Conservation (phyloP, 805 yeast species). For the Suhomyces prunicola region DNA sequence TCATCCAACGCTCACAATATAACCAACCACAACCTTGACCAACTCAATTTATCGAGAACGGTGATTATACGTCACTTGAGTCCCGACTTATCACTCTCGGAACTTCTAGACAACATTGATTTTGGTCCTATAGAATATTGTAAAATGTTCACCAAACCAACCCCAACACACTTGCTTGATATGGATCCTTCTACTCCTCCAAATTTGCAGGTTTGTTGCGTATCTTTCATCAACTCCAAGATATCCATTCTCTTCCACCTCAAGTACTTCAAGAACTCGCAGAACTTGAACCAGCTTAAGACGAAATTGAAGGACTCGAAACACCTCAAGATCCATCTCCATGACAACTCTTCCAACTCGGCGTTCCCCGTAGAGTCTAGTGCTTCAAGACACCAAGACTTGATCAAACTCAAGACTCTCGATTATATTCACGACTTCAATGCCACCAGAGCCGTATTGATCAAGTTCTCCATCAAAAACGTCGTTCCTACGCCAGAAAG, state of each 20-base stretch:
- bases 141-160: conserved; percentile 34
- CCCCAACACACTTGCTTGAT: conserved; percentile 16
- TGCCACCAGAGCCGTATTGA: conserved; percentile 35
- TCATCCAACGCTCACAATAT: conserved; percentile 6
- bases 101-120: conserved; percentile 45
- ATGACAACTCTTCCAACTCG: conserved; percentile 16
- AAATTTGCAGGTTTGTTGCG: conserved; percentile 27
- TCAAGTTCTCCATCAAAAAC: conserved; percentile 11
- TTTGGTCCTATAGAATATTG: conserved; percentile 64
- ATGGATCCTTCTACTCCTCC: conserved; percentile 10
- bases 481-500: conserved; percentile 4
- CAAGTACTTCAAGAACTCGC: conserved; percentile 27
- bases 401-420: conserved; percentile 37
- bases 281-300: conserved; percentile 23
- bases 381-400: conserved; percentile 23
- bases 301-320: conserved; percentile 22
- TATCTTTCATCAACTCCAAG: conserved; percentile 36
- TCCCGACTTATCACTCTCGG: conserved; percentile 22
- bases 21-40: conserved; percentile 25
- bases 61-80: conserved; percentile 30
- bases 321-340: conserved; percentile 27
- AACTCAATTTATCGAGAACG: conserved; percentile 36
- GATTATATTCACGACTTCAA: conserved; percentile 37
- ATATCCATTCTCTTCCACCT: conserved; percentile 30
- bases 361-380: background rate